Base-by-base conservation (phyloP, 257 asterid genomes). In the Penstemon newberryi region DNA sequence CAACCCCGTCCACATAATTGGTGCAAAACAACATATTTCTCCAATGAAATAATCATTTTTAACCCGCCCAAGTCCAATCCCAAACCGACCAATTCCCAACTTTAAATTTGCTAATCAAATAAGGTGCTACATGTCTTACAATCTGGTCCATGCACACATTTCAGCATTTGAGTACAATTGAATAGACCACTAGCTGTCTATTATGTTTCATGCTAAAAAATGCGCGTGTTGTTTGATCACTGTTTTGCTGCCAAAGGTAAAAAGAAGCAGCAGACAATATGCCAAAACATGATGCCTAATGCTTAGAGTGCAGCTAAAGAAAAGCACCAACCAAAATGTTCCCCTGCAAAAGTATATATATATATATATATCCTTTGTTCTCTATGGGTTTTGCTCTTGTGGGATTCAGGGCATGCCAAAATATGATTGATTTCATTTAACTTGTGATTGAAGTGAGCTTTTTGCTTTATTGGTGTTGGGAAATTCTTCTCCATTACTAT, bases 281-380 rank as follows among this genome's bases (percentile, higher is more conserved):
- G 56, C 7, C 57, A 33, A 47, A 56, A 70, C 0, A 42, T 50
- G 65, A 63, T 73, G 44, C 60, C 42, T 42, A 60, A 39, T 4
- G 13, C 55, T 52, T 74, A 72, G 79, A 81, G 83, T 78, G 73
- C 80, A 56, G 33, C 71, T 36, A 63, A 81, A 81, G 81, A 67
- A 72, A 75, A 62, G 76, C 66, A 72, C 51, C 50, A 58, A 61
- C 46, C 56, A 67, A 65, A 60, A 60, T 65, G 61, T 60, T 56
- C 33, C 65, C 59, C 75, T 50, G 67, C 54, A 40, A 70, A 72
- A 75, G 49, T 13, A 55, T 3, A 2, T 55, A 1, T 10, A 10
- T 6, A 6, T n/a, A 46, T 7, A 7, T 46, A 46, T 46, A 6
- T 3, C 2, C 12, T 46, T 46, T 6, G 1, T 46, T 46, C n/a